Evolutionary conservation across 225 moss, liverwort and hornwort species (phyloP).

Genomic region (Bryum argenteum): DNA sequence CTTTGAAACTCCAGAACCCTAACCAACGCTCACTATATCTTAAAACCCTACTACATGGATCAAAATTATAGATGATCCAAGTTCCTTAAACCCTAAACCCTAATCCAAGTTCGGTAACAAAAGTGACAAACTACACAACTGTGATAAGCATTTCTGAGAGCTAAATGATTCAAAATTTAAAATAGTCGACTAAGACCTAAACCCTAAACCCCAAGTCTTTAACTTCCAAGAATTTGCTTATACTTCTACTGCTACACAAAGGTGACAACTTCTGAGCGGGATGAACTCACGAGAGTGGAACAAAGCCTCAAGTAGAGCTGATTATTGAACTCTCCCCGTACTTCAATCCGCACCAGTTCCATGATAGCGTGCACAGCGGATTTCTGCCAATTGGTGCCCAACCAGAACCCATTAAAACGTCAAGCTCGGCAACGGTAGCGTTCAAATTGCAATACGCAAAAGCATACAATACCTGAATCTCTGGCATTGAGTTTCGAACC

Average conservation of each 20-base stretch:
- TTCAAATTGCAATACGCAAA: not conserved
- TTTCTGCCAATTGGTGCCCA: constrained; percentile 48
- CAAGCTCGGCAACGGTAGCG: not conserved
- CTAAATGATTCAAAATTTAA: not conserved
- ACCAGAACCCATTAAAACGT: constrained; percentile 5
- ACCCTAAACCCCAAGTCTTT: too few species aligned
- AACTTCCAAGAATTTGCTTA: too few species aligned
- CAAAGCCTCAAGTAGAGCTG: constrained; percentile 74
- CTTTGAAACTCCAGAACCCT: not conserved
- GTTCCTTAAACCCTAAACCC: not conserved
- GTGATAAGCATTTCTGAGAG: not conserved
- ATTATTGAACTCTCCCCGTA: constrained; percentile 69
- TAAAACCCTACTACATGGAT: not conserved
- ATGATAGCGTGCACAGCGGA: constrained; percentile 72
- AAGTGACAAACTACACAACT: not conserved
- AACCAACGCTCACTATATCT: not conserved
- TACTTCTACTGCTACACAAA: too few species aligned
- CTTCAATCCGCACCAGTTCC: constrained; percentile 79
- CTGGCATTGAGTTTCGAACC: constrained; percentile 39
- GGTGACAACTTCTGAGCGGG: not conserved
- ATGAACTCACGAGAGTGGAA: constrained; percentile 63
- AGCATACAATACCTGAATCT: constrained; percentile 44
- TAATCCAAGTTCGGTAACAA: too few species aligned
- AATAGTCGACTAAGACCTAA: too few species aligned
- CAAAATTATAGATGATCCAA: not conserved